Base-by-base conservation (phyloP, 306 rosid genomes). In the Gynostemma pentaphyllum region DNA sequence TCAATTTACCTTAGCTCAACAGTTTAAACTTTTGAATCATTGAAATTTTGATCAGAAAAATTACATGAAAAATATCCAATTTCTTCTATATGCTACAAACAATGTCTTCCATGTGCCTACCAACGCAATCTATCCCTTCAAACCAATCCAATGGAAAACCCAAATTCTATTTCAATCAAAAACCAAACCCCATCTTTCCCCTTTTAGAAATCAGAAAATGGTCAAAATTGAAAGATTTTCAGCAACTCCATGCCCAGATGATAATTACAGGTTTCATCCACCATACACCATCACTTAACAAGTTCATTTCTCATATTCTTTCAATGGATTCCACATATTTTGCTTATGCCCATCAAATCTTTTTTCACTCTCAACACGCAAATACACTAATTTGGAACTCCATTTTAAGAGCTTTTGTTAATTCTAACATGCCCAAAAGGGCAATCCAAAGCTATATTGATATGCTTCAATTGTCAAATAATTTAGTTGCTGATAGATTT, bases 221-320 rank as follows among this genome's bases (percentile, higher is more conserved):
- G 73, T 12, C 73, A 48, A 2, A 69, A 22, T 37, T 47, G 61
- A 60, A 21, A 46, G 61, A 48, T 16, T 9, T 69, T 1, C 36
- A 69, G 41, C 73, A 69, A 60, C 49, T 59, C 26, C 73, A 57
- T 27, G 67, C 73, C 5, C 73, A 69, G 4, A 32, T 69, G 68
- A 63, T 34, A 8, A 40, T 47, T 42, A 69, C 62, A 46, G 73
- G 73, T 8, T 36, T 57, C 67, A 47, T 60, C 48, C 68, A 60
- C 59, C 62, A 57, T 22, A 45, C 16, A 7, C 73, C 48, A 69
- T 57, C 73, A 15, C 40, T 69, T 5, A 46, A 22, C 59, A 47
- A 69, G 68, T 53, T 69, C 57, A 30, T 69, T 46, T 37, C 61
- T 30, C 73, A 47, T 32, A 18, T 64, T 39, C 39, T 60, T 41